Conservation (phyloP, 306 rosid species). For the Vachellia collinsii region DNA sequence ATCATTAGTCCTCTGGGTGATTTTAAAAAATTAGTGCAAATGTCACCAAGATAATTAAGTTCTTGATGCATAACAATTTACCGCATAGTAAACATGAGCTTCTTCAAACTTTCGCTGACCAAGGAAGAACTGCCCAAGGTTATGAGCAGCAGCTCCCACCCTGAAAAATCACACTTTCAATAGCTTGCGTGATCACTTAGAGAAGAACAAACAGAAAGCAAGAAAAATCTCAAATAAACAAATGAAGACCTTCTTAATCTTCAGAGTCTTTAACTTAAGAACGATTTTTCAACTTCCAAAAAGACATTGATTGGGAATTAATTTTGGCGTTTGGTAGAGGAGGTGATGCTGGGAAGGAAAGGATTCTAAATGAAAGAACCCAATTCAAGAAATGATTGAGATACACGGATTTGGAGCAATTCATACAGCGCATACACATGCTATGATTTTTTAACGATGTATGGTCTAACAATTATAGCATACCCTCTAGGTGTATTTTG, state of each 20-base stretch:
- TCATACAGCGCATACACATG: neutral
- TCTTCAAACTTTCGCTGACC: slow-evolving; percentile 72
- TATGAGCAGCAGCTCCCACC: slow-evolving; percentile 82
- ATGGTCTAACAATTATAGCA: neutral
- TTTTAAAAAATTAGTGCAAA: neutral
- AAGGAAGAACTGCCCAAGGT: slow-evolving; percentile 85
- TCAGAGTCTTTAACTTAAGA: neutral
- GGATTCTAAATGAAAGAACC: neutral
- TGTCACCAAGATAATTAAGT: slow-evolving; percentile 3
- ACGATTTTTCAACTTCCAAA: neutral
- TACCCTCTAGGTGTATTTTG: neutral
- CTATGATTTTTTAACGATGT: neutral
- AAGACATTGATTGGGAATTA: neutral
- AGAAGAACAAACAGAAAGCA: slow-evolving; percentile 8
- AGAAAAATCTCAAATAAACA: neutral
- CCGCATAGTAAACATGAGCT: slow-evolving; percentile 74
- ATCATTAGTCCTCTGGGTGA: slow-evolving; percentile 4
- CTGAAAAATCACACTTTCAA: slow-evolving; percentile 50
- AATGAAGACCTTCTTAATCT: neutral
- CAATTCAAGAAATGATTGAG: neutral
- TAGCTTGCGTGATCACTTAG: slow-evolving; percentile 17
- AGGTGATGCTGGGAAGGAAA: neutral
- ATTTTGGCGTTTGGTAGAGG: neutral
- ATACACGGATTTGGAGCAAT: neutral
- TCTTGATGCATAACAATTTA: slow-evolving; percentile 31